Base-by-base conservation (phyloP, 441 rosid genomes). In the Croton laevigatus region DNA sequence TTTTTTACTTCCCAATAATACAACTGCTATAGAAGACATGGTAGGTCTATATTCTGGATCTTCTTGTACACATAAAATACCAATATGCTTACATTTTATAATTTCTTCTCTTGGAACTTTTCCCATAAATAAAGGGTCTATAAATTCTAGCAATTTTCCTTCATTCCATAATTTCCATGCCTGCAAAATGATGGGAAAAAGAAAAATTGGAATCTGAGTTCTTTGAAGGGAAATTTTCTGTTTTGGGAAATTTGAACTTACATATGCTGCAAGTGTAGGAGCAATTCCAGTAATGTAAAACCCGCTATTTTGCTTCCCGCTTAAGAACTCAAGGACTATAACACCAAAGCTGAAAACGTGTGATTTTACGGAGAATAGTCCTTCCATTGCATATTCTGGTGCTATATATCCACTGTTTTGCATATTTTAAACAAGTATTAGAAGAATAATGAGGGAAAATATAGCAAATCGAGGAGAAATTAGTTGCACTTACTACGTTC, bases 271-370 rank as follows among this genome's bases (percentile, higher is more conserved):
- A 1, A 72, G 70, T 1, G 70, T 65, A 14, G 44, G 70, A 23
- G 57, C 66, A 54, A 20, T 71, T n/a, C 70, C 77, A 3, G 60
- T 40, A 34, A 46, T 64, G 69, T 72, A 71, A 59, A 73, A 82
- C 5, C 78, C 72, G 5, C 68, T 80, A 12, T 78, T 83, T 37
- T 70, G 74, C 65, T 79, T 68, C 8, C 85, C 85, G 27, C 81
- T 71, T 36, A 82, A 42, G n/a, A 80, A 77, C 81, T 82, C 86
- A 4, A 84, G 76, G 45, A 84, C 3, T 4, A 82, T 12, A 8
- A 85, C 88, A 4, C 88, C 86, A 34, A 79, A 85, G 74, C 86
- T 85, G 70, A 76, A 85, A 46, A 79, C 83, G 61, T 85, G 85
- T 0, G 85, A 81, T 65, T 82, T 85, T 17, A 69, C 32, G n/a